Percentiles rank a stretch among this genome's conserved stretches.
Evolutionary conservation across 1,284 basidiomycete genomes (phyloP).

Genomic region (Ceratobasidium sp.): DNA sequence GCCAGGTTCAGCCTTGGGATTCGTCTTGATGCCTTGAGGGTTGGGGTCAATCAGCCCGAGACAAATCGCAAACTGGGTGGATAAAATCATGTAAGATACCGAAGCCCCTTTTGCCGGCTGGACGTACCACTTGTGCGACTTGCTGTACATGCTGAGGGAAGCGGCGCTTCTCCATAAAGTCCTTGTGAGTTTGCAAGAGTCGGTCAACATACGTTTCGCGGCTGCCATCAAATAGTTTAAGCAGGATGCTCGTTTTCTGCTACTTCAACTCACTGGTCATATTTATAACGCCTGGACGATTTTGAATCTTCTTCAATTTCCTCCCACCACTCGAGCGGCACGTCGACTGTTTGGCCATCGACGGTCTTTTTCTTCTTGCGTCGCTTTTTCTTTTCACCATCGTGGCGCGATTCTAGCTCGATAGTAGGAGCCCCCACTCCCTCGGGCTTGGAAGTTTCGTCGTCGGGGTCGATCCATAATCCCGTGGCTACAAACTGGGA

Average conservation of each 20-base stretch:
- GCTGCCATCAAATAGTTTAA: not conserved
- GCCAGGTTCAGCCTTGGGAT: not conserved
- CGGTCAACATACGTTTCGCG: constrained; percentile 29
- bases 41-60: constrained; percentile 22
- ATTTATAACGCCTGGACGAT: constrained; percentile 12
- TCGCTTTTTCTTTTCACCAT: constrained; percentile 35
- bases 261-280: constrained; percentile 28
- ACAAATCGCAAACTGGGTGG: constrained; percentile 14
- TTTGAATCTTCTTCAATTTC: constrained; percentile 26
- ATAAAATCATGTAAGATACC: not conserved
- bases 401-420: constrained; percentile 26
- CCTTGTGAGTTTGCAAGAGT: constrained; percentile 26
- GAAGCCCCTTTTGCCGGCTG: not conserved
- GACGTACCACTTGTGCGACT: constrained; percentile 29
- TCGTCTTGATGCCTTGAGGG: constrained; percentile 23
- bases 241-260: too few species aligned
- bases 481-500: constrained; percentile 42
- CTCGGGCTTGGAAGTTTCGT: constrained; percentile 23
- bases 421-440: constrained; percentile 15
- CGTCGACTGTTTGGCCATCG: constrained; percentile 25
- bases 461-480: constrained; percentile 21
- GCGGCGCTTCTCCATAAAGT: constrained; percentile 36
- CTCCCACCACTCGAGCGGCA: constrained; percentile 38
- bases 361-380: constrained; percentile 32
- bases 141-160: constrained; percentile 21